Evolutionary conservation across 1,284 basidiomycete genomes (phyloP).

Genomic region (Ganoderma leucocontextum): DNA sequence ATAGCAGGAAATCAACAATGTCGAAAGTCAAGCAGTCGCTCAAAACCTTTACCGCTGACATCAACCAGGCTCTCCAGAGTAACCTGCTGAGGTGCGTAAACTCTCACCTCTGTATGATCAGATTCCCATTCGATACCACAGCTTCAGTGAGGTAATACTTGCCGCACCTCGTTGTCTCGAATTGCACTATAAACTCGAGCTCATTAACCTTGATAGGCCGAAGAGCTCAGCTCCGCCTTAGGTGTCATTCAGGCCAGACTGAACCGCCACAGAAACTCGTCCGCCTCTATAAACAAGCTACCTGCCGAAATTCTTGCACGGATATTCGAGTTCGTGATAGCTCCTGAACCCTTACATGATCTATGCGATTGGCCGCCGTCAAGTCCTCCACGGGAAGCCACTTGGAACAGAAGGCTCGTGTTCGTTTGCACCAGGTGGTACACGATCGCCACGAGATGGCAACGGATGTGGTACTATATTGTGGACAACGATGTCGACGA

Average conservation of each 20-base stretch:
- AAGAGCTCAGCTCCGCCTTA: neutral
- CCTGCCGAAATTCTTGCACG: slow-evolving; percentile 4
- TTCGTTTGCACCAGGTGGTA: neutral
- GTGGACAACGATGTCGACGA: neutral
- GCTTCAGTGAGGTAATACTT: neutral
- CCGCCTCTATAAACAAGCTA: neutral
- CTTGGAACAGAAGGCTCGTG: neutral
- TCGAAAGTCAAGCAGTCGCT: no score
- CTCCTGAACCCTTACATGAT: neutral
- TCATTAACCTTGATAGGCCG: neutral
- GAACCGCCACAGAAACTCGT: neutral
- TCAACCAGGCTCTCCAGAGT: no score
- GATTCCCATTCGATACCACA: neutral
- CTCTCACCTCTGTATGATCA: no score
- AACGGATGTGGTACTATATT: neutral
- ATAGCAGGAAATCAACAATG: no score
- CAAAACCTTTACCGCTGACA: no score
- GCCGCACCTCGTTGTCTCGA: neutral
- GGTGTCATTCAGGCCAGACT: neutral
- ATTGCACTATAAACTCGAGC: neutral
- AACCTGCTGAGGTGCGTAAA: no score
- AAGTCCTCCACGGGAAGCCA: neutral
- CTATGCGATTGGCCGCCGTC: neutral
- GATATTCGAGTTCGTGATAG: slow-evolving; percentile 3
- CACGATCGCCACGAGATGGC: neutral